phyloP scores from a whole-genome alignment of 2,329 filamentous ascomycete genomes.

The Exophiala phaeomuriformis region DNA sequence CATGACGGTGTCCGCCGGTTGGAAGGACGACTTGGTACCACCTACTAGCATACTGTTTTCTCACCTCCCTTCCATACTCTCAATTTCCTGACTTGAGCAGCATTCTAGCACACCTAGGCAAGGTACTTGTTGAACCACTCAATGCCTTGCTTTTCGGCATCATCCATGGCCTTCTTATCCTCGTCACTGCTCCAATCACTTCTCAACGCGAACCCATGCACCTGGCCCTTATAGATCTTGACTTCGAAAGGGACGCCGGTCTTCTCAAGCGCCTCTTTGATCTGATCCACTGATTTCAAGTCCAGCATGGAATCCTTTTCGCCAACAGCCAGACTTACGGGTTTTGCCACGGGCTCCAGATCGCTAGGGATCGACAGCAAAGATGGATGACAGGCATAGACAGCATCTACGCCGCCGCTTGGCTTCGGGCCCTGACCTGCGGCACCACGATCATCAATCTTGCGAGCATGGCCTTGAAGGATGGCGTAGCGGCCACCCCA shows the following conservation, averaged over 20 bases:
- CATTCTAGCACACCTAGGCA: slow-evolving; percentile 11
- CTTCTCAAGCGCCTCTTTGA: slow-evolving; percentile 39
- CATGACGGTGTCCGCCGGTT: too few relatives aligned
- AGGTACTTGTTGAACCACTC: slow-evolving; percentile 37
- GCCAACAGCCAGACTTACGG: slow-evolving; percentile 38
- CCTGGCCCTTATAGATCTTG: slow-evolving; percentile 38
- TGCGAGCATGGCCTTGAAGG: slow-evolving; percentile 29
- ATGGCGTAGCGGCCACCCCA: slow-evolving; percentile 41
- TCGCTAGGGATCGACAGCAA: slow-evolving; percentile 39
- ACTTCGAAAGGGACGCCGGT: slow-evolving; percentile 34
- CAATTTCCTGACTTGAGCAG: too few relatives aligned
- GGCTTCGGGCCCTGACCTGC: slow-evolving; percentile 12
- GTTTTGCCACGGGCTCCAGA: slow-evolving; percentile 36
- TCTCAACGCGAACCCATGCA: slow-evolving; percentile 41
- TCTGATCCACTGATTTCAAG: slow-evolving; percentile 34
- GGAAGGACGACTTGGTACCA: too few relatives aligned
- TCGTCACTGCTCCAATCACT: slow-evolving; percentile 38
- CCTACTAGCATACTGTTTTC: too few relatives aligned
- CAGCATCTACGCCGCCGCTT: slow-evolving; percentile 35
- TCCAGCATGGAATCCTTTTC: slow-evolving; percentile 39
- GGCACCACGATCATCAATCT: background rate
- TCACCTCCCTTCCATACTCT: background rate
- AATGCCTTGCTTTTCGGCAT: slow-evolving; percentile 37
- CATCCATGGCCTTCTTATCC: slow-evolving; percentile 44
- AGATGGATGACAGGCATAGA: slow-evolving; percentile 38